phyloP scores from a whole-genome alignment of 1,284 basidiomycete genomes.

The Golubevia sp. region DNA sequence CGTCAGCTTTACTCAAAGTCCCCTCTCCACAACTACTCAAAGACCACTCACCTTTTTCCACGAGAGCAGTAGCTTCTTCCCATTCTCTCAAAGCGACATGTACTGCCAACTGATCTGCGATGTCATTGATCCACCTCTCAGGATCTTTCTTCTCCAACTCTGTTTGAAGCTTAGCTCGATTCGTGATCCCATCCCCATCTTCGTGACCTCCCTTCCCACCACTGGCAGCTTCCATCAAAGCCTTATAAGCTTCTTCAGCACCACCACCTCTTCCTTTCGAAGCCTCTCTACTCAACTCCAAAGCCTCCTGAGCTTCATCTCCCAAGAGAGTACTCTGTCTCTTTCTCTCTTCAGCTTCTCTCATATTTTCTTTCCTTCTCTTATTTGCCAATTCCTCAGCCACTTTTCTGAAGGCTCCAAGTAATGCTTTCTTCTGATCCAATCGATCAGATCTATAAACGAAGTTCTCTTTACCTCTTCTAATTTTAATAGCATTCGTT shows the following conservation, averaged over 20 bases:
- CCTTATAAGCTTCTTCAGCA: neutral
- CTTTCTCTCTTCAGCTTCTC: too few species aligned
- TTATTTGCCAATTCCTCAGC: conserved; percentile 87
- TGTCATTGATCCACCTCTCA: conserved; percentile 80
- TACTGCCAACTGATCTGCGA: conserved; percentile 87
- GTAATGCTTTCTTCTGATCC: conserved; percentile 82
- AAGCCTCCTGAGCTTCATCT: too few species aligned
- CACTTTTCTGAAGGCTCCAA: conserved; percentile 84
- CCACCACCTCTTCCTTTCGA: neutral
- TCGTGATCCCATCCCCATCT: neutral
- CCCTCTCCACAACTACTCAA: too few species aligned
- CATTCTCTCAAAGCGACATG: conserved; percentile 87
- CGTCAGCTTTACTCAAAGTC: conserved; percentile 1
- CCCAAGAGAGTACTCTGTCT: too few species aligned
- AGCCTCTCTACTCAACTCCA: neutral
- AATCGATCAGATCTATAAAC: conserved; percentile 84
- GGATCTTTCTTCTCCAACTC: conserved; percentile 46
- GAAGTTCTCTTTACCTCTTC: conserved; percentile 87
- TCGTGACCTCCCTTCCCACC: neutral
- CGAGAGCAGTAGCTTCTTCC: conserved; percentile 79
- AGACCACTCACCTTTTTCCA: conserved; percentile 73
- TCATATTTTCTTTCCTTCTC: conserved; percentile 69
- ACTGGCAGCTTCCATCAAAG: conserved; percentile 15
- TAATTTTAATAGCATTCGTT: conserved; percentile 94
- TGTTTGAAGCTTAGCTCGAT: conserved; percentile 1